phyloP scores from a whole-genome alignment of 306 rosid genomes.

The Purshia tridentata region DNA sequence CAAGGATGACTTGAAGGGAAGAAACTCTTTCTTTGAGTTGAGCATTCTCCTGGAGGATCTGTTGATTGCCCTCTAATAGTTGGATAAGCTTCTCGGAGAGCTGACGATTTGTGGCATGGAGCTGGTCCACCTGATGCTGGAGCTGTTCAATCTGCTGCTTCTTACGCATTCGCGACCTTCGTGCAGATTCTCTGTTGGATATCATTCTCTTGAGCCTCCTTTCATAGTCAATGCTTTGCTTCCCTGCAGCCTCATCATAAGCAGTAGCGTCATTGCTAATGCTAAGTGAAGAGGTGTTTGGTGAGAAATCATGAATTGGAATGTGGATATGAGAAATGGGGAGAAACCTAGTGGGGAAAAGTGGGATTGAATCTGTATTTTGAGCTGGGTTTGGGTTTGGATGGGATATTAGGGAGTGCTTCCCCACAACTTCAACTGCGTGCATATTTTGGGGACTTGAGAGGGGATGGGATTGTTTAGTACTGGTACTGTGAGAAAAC shows the following conservation, averaged over 20 bases:
- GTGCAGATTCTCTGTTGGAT: constrained; percentile 44
- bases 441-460: constrained; percentile 14
- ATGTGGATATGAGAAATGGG: constrained; percentile 14
- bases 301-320: constrained; percentile 24
- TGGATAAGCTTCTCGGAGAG: constrained; percentile 43
- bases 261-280: constrained; percentile 25
- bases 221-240: constrained; percentile 16
- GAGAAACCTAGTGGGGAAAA: constrained; percentile 11
- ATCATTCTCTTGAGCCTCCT: constrained; percentile 38
- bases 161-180: constrained; percentile 42
- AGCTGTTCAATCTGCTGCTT: constrained; percentile 47
- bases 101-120: constrained; percentile 36
- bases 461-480: not conserved
- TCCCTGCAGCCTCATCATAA: constrained; percentile 7
- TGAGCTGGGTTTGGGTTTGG: constrained; percentile 6
- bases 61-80: constrained; percentile 44
- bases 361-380: constrained; percentile 3
- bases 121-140: constrained; percentile 33
- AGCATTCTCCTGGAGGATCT: constrained; percentile 43
- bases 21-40: constrained; percentile 48
- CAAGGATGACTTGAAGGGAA: constrained; percentile 38
- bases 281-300: constrained; percentile 25
- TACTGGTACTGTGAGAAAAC: not conserved
- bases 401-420: not conserved
- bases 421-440: constrained; percentile 6